A percentile compares a stretch with the other conserved stretches of the same genome.
Evolutionary conservation across 1,284 basidiomycete genomes (phyloP).

Genomic region (Sutorius eximius): DNA sequence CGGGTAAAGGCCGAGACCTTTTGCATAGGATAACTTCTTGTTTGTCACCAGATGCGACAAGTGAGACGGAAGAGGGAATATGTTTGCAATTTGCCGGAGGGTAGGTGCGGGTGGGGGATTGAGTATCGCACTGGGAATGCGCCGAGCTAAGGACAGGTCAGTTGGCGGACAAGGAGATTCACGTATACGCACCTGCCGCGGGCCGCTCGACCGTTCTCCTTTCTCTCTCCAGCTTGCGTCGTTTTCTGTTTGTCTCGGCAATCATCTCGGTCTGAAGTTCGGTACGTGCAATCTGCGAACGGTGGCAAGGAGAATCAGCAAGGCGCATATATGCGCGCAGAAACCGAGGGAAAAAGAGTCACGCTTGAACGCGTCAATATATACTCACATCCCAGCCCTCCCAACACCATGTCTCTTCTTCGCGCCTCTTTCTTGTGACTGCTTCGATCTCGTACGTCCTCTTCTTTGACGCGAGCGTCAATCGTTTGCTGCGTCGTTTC

Average conservation of each 20-base stretch:
- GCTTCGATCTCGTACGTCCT: conserved; percentile 63
- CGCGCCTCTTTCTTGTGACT: conserved; percentile 53
- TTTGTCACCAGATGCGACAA: conserved; percentile 21
- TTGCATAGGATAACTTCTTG: conserved; percentile 16
- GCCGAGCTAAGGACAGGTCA: conserved; percentile 40
- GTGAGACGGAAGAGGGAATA: conserved; percentile 32
- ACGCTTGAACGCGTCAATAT: conserved; percentile 2
- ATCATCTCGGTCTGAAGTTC: conserved; percentile 82
- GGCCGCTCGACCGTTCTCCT: conserved; percentile 74
- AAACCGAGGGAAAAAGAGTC: conserved; percentile 5
- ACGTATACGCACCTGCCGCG: conserved; percentile 52
- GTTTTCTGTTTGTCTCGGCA: conserved; percentile 79
- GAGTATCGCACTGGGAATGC: conserved; percentile 46
- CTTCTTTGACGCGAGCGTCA: conserved; percentile 70
- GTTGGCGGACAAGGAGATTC: not conserved
- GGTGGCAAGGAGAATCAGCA: conserved; percentile 5
- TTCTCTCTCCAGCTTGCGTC: conserved; percentile 78
- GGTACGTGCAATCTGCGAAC: conserved; percentile 57
- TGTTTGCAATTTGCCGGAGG: conserved; percentile 51
- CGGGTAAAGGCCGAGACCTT: conserved; percentile 21
- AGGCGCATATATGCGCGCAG: conserved; percentile 5
- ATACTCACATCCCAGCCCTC: conserved; percentile 71
- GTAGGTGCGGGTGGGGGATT: conserved; percentile 46
- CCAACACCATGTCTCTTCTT: conserved; percentile 69
- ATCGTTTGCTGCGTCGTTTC: conserved; percentile 68